These are phyloP conservation scores for Bruguiera sexangula DNA, from an alignment of 345 rosid genomes.

Conservation along the genomic window DNA sequence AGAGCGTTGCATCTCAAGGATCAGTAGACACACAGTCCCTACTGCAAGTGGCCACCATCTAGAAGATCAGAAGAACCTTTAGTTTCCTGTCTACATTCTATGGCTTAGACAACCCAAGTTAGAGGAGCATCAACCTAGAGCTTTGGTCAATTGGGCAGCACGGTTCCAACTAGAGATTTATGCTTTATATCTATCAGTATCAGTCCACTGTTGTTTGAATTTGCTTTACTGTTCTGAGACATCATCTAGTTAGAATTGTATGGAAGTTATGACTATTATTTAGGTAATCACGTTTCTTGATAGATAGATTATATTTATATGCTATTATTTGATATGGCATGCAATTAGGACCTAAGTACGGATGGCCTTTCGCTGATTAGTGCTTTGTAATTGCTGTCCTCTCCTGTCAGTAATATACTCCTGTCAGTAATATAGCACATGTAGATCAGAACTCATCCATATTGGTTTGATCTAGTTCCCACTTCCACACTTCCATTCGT, in stretches of 20 bases:
- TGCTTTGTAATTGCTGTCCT: too few species aligned
- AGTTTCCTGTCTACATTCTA: not conserved
- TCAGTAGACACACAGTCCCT: conserved; percentile 8
- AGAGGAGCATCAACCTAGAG: conserved; percentile 13
- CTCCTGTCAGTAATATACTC: too few species aligned
- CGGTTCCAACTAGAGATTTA: not conserved
- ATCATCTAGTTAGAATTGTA: not conserved
- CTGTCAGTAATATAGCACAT: too few species aligned
- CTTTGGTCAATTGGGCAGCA: not conserved
- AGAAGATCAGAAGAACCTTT: conserved; percentile 16
- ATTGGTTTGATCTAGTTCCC: too few species aligned
- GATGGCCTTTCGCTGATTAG: too few species aligned
- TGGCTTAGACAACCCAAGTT: conserved; percentile 13
- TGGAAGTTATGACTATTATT: not conserved
- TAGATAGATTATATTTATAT: too few species aligned
- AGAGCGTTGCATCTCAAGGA: conserved; percentile 8
- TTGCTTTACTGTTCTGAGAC: not conserved
- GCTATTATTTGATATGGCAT: too few species aligned
- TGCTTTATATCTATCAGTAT: not conserved
- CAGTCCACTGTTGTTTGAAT: not conserved
- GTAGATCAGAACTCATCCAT: too few species aligned
- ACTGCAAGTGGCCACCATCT: conserved; percentile 7
- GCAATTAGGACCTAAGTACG: too few species aligned
- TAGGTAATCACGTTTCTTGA: not conserved
- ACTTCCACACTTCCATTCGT: too few species aligned